Evolutionary conservation across 352 stramenopile genomes (phyloP), one percentile per base, ranked within the genome.

Genomic region (Achlya hypogyna): DNA sequence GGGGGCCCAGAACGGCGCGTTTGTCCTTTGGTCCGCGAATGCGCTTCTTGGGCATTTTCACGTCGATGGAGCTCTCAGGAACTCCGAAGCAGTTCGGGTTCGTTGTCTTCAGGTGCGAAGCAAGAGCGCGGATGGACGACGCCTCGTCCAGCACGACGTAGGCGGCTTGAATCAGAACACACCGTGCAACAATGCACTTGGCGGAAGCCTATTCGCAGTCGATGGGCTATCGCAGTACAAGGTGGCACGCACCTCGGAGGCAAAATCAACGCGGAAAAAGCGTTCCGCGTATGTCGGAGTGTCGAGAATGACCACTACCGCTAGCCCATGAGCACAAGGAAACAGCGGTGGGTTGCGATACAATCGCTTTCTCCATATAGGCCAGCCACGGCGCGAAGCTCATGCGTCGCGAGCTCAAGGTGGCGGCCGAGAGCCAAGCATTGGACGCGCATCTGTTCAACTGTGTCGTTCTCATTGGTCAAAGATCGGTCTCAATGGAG

Each of bases 191-290:
- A 34, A 67, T 51, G 23, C 42, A 59, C 20, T 49, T 40, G 22
- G 43, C 43, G 4, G 34, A 27, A 9, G 25, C 42, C 60, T 67
- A 67, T 54, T 45, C 6, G 28, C 20, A 34, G 2, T 2, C 20
- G 2, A 56, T 22, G 14, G 9, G 25, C 0, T 25, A 12, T 28
- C 14, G 10, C n/a, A 38, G n/a, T n/a, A n/a, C n/a, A n/a, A n/a
- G n/a, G n/a, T n/a, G 23, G 23, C 4, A 22, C 20, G 8, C 40
- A 67, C 60, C 25, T 60, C 31, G 42, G 38, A 45, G 10, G n/a
- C 22, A 67, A 67, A 67, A 16, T 53, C 28, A 5, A 67, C 60
- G 14, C 25, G 35, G 47, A 67, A 67, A 45, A 42, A 67, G 43
- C 60, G 38, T 16, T 22, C 60, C 9, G 35, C 32, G 4, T 32